Evolutionary conservation across 208 protist genomes (phyloP).

Genomic region (Trypanosoma cruzi): DNA sequence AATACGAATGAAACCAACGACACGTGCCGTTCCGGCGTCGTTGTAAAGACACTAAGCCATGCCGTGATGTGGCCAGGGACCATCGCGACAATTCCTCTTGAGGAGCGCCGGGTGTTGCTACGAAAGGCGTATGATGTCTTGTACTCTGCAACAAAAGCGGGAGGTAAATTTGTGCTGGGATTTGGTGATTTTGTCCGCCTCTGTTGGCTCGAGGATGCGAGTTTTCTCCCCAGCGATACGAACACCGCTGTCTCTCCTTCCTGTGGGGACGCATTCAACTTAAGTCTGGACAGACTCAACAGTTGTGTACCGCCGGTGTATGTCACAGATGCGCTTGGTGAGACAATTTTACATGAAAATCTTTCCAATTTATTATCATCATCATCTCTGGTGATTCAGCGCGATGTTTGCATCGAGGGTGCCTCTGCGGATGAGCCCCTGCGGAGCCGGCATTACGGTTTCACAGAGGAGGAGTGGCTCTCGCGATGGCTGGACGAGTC

Average conservation of each 20-base stretch:
- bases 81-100: background rate
- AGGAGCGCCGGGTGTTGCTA: background rate
- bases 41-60: background rate
- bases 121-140: slow-evolving; percentile 7
- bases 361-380: background rate
- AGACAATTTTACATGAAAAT: slow-evolving; percentile 9
- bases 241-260: background rate
- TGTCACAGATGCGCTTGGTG: slow-evolving; percentile 32
- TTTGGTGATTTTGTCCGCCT: slow-evolving; percentile 30
- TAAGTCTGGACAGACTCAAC: slow-evolving; percentile 23
- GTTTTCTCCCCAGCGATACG: background rate
- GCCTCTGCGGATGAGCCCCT: background rate
- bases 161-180: slow-evolving; percentile 13
- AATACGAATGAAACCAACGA: background rate
- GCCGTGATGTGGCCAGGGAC: background rate
- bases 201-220: slow-evolving; percentile 21
- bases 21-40: background rate
- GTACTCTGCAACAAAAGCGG: background rate
- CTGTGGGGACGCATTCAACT: background rate
- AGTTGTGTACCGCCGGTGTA: slow-evolving; percentile 12
- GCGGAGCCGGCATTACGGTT: background rate
- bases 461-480: slow-evolving; percentile 22
- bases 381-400: background rate
- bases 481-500: slow-evolving; percentile 23
- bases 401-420: slow-evolving; percentile 7